Evolutionary conservation across 441 rosid genomes (phyloP).

Genomic region (Gossypium schwendimanii): DNA sequence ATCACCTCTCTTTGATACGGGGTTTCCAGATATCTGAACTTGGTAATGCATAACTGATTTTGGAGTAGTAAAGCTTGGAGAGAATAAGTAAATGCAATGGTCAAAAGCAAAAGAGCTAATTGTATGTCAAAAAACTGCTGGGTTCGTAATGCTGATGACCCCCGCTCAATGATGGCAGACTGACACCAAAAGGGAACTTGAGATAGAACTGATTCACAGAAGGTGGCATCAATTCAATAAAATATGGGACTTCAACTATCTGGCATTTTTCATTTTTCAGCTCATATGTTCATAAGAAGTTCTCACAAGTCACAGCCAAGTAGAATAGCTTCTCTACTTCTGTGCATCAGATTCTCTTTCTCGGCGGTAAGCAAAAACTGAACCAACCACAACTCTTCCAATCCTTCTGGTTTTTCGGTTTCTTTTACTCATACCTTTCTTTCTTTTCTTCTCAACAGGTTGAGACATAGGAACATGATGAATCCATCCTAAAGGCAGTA

Average conservation of each 20-base stretch:
- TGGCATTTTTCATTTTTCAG: neutral
- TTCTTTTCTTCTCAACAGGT: conserved; percentile 37
- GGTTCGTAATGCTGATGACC: neutral
- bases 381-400: conserved; percentile 42
- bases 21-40: neutral
- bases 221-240: neutral
- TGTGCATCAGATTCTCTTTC: conserved; percentile 51
- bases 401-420: conserved; percentile 46
- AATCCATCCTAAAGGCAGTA: conserved; percentile 55
- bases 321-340: conserved; percentile 15
- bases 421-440: conserved; percentile 41
- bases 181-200: neutral
- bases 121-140: neutral
- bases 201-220: conserved; percentile 1
- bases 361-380: conserved; percentile 33
- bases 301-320: neutral
- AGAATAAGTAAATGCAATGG: neutral
- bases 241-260: neutral
- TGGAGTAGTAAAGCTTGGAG: neutral
- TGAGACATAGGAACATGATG: conserved; percentile 39
- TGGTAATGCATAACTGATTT: neutral
- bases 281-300: neutral
- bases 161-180: neutral
- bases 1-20: neutral
- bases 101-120: neutral